Evolutionary conservation across 495 filamentous ascomycete species (phyloP), one percentile per base, ranked within the genome.

Genomic region (Delitschia confertaspora): DNA sequence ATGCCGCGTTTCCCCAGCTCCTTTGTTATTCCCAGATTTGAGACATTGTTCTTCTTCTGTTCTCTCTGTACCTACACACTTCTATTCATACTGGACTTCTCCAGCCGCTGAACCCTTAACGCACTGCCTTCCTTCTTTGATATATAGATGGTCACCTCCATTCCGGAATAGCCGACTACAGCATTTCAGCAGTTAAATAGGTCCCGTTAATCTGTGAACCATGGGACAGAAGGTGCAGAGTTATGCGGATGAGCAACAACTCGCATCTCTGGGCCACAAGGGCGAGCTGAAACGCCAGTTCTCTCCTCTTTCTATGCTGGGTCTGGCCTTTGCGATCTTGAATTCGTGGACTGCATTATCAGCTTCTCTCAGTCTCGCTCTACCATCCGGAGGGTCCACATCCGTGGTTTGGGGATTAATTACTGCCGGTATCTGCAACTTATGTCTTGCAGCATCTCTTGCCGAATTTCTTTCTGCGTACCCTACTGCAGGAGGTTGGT

Each of bases 381-480:
- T 76, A 13, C 71, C 71, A 3, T 67, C 62, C 11, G 73, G 73
- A 5, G 73, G 73, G 0, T 67, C 73, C 0, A 69, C 66, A n/a
- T 60, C 67, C 19, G 68, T 75, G 13, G 58, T 76, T 22, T 76
- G 73, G 73, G 80, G 80, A 10, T 63, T 85, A 34, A 58, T 85
- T 14, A 79, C 81, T 3, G 77, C 81, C 3, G 81, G 81, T 43
- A 58, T 84, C 20, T 83, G 80, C 59, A 84, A 82, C 56, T 43
- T 83, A n/a, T 82, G 76, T 49, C 72, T 85, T 26, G 78, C 82
- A 13, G 69, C 75, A 1, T 83, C 79, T 5, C 62, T 87, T 18
- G 79, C 82, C 9, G 82, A 87, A 53, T 85, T 85, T 53, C 62
- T 84, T 14, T 78, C 75, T 5, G 81, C 79, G 1, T 85, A 79